Conservation (phyloP, 2,329 filamentous ascomycete genomes). For the Talaromyces piceae region DNA sequence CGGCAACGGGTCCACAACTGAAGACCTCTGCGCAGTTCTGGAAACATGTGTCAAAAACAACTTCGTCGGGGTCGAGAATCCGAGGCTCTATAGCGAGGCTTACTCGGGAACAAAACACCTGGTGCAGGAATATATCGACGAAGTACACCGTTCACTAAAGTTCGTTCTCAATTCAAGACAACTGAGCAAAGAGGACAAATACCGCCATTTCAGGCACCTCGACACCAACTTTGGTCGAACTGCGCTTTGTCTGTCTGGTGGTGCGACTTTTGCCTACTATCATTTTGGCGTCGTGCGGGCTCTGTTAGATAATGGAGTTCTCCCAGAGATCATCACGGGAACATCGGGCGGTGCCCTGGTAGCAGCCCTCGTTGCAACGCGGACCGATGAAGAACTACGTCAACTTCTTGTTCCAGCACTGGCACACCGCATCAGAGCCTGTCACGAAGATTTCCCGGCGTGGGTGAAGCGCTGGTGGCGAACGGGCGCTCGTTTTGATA, state of each 20-base stretch:
- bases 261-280: constrained; percentile 92
- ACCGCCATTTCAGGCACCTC: constrained; percentile 75
- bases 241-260: constrained; percentile 85
- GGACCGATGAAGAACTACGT: constrained; percentile 86
- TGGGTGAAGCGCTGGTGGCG: constrained; percentile 84
- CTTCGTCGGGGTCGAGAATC: constrained; percentile 90
- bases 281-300: constrained; percentile 91
- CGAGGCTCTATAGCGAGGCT: constrained; percentile 90
- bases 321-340: constrained; percentile 92
- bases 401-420: constrained; percentile 77
- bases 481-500: constrained; percentile 90
- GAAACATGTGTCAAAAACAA: constrained; percentile 97
- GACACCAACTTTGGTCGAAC: constrained; percentile 88
- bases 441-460: constrained; percentile 64
- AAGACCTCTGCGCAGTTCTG: constrained; percentile 68
- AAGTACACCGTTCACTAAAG: constrained; percentile 51
- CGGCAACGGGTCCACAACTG: constrained; percentile 42
- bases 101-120: constrained; percentile 97
- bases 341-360: constrained; percentile 91
- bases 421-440: constrained; percentile 77
- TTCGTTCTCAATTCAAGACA: constrained; percentile 63
- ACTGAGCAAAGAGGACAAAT: constrained; percentile 65
- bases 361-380: constrained; percentile 76
- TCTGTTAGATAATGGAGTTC: constrained; percentile 71
- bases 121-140: constrained; percentile 83